Percentiles rank a stretch among this genome's conserved stretches.
These are phyloP conservation scores for Pseudogymnoascus sp. DNA, from an alignment of 2,329 filamentous ascomycete species.

Conservation along the genomic window DNA sequence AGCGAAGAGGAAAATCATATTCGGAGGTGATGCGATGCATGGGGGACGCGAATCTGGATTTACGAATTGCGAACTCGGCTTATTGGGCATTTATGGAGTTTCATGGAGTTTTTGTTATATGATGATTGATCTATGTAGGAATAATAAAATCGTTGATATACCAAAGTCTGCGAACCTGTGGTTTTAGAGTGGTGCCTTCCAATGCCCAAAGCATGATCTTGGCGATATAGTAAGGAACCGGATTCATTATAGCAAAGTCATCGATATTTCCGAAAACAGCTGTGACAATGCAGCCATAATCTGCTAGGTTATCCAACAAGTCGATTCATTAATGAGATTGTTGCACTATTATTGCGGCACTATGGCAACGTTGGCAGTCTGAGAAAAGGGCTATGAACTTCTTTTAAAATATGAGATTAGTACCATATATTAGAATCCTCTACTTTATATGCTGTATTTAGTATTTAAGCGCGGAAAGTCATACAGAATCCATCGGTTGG, in stretches of 20 bases:
- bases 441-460: background rate
- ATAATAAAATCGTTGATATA: conserved; percentile 1
- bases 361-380: background rate
- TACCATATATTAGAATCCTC: background rate
- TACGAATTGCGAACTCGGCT: background rate
- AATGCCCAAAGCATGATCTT: background rate
- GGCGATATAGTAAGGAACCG: background rate
- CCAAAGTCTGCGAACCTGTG: background rate
- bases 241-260: background rate
- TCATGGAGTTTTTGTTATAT: background rate
- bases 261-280: background rate
- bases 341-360: background rate
- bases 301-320: background rate
- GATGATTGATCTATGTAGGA: conserved; percentile 2
- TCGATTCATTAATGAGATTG: background rate
- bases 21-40: background rate
- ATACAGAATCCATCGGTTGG: background rate
- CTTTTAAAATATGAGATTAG: background rate
- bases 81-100: conserved; percentile 4
- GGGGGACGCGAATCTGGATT: background rate
- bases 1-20: conserved; percentile 1
- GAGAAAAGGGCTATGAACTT: background rate
- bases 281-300: background rate
- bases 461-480: background rate
- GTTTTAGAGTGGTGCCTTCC: background rate